Base-by-base conservation (phyloP, 345 rosid genomes). In the Psidium friedrichsthalianum region DNA sequence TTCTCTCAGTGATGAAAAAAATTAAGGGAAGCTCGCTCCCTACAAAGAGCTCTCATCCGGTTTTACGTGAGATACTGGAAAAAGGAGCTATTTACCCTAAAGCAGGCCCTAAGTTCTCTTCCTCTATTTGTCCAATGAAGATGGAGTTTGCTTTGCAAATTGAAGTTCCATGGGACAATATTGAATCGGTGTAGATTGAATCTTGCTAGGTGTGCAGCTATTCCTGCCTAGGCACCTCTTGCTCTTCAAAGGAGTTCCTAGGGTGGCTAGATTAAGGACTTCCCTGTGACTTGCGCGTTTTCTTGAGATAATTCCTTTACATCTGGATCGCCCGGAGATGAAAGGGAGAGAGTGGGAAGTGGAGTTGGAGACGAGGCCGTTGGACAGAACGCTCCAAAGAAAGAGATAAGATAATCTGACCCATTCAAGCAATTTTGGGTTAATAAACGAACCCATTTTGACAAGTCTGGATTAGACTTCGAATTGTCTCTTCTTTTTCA, bases 171-270 rank as follows among this genome's bases (percentile, higher is more conserved):
- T 27, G 74, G 9, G 9, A n/a, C 20, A 27, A 13, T 8, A 59
- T 59, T 2, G 18, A 59, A 27, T 6, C 36, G 42, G 42, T 40
- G 53, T 12, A 51, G 15, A 14, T 51, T 81, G 84, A 78, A 15
- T 3, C 82, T 82, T 89, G 27, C 8, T 53, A 55, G 56, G 84
- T 86, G 88, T 85, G 87, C 49, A 54, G 83, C 27, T 74, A 61
- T 86, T 84, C 6, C 27, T 57, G 64, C 42, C 20, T 25, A 74
- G 83, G 47, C 54, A 44, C 6, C 36, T 32, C 27, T 86, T 87
- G 78, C 90, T 86, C 85, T 89, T 88, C 83, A 32, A 24, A 44
- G 88, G 85, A 55, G 87, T 86, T 82, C 84, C 74, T 27, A 7
- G 85, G 87, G 42, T 56, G 86, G 56, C 44, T 51, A 69, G 49